Base-by-base conservation (phyloP, 257 asterid species). In the Lavandula angustifolia region DNA sequence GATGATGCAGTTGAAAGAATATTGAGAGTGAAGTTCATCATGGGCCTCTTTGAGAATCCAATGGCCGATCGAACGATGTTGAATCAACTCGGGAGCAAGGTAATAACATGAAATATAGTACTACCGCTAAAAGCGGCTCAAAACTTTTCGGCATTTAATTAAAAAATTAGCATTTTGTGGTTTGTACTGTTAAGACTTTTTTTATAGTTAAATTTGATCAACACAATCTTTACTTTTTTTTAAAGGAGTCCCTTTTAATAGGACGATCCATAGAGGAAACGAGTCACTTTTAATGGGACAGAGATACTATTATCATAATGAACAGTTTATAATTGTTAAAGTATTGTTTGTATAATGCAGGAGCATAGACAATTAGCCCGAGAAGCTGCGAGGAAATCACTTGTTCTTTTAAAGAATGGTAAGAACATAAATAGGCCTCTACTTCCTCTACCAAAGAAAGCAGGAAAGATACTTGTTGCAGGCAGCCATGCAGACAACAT, bases 301-400 rank as follows among this genome's bases (percentile, higher is more conserved):
- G n/a, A n/a, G n/a, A n/a, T n/a, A n/a, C n/a, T n/a, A 22, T 0
- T 22, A 22, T 22, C 27, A 22, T 0, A 1, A 22, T 22, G 27
- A 0, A 2, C 27, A 22, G 27, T 22, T 22, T 22, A 22, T 22
- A 22, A 22, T 22, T 22, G 27, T 22, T 22, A 22, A 22, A 22
- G 27, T 0, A 22, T 22, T 22, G 1, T 2, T 22, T 8, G 1
- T 43, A n/a, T 0, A 22, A 1, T 22, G 33, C 73, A 84, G 88
- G 90, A 77, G 31, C 90, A 89, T 44, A 71, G 90, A 46, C 83
- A 79, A 9, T 69, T 88, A 70, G 96, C 96, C 6, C 77, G 92
- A 17, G 90, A 84, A 80, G 95, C 90, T 1, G 96, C 86, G 29
- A 76, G 96, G 64, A 88, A 85, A 64, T 81, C 96, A 0, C 89